These are phyloP conservation scores for Fusarium graminum DNA, from an alignment of 2,329 filamentous ascomycete genomes.

Conservation along the genomic window DNA sequence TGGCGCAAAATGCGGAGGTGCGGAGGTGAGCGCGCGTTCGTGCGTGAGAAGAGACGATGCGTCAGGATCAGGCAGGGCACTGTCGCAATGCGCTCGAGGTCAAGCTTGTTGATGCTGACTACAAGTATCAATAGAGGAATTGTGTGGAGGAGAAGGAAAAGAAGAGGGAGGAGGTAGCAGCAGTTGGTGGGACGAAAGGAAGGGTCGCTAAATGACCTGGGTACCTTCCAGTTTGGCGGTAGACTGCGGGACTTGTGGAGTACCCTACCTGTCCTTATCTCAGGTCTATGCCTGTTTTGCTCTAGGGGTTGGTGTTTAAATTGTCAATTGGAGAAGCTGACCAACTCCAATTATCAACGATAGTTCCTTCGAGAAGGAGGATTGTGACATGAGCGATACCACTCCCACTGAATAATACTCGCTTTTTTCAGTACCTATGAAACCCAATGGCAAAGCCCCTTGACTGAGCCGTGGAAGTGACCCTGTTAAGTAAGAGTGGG, in stretches of 20 bases:
- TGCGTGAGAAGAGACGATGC: conserved; percentile 1
- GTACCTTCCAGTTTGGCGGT: conserved; percentile 48
- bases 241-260: conserved; percentile 36
- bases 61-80: conserved; percentile 6
- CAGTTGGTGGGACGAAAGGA: conserved; percentile 25
- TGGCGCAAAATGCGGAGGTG: conserved; percentile 28
- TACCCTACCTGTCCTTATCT: conserved; percentile 34
- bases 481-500: not conserved
- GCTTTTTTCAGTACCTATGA: not conserved
- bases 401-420: not conserved
- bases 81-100: conserved; percentile 23
- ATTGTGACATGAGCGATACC: not conserved
- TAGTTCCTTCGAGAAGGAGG: not conserved
- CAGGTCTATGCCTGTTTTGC: conserved; percentile 6
- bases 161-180: conserved; percentile 29
- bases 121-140: conserved; percentile 7
- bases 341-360: conserved; percentile 3
- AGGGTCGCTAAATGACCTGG: conserved; percentile 23
- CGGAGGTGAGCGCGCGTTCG: not conserved
- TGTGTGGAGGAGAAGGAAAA: conserved; percentile 26
- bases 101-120: conserved; percentile 17
- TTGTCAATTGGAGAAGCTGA: conserved; percentile 35
- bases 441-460: not conserved
- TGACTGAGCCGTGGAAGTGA: not conserved
- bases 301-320: conserved; percentile 31